Evolutionary conservation across 768 basidiomycete genomes (phyloP), one percentile per base, ranked within the genome.

Genomic region (Dictyophora rubrovolvata): DNA sequence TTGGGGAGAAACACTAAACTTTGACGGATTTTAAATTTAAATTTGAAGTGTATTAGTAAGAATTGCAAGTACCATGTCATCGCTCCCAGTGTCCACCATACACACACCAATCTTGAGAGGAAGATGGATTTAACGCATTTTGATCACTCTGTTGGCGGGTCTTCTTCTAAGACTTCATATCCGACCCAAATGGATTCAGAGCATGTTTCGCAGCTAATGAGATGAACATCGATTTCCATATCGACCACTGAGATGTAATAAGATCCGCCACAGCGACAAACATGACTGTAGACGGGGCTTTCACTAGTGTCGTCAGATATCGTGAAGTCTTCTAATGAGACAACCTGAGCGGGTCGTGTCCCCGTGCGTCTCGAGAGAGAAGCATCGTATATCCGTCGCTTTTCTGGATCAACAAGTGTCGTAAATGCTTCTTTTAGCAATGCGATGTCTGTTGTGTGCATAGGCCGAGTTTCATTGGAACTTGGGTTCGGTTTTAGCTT

Each of bases 121-220:
- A n/a, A n/a, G n/a, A n/a, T n/a, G n/a, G n/a, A n/a, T n/a, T n/a
- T n/a, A n/a, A n/a, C n/a, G n/a, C n/a, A n/a, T n/a, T 12, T 42
- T 42, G 42, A n/a, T 42, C 10, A 42, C 11, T 9, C 42, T 9
- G 4, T 12, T 42, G 4, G 14, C 2, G 42, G 2, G n/a, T 42
- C 42, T 14, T 23, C 70, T 47, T 75, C 73, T 18, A 68, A 73
- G 12, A 78, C 65, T 69, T 92, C 85, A 65, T 89, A 92, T 1
- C 90, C 89, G n/a, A 83, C 86, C 87, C 89, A 92, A 1, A 92
- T 74, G 9, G 81, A 82, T 69, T 92, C 90, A 16, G 90, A 93
- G 67, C 89, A 92, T 55, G 80, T 80, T 56, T 71, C 79, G 63
- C 90, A 93, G 1, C 78, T 82, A 10, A 89, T 72, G 6, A 92